Evolutionary conservation across 441 rosid species (phyloP).

Genomic region (Euphorbia corollata): DNA sequence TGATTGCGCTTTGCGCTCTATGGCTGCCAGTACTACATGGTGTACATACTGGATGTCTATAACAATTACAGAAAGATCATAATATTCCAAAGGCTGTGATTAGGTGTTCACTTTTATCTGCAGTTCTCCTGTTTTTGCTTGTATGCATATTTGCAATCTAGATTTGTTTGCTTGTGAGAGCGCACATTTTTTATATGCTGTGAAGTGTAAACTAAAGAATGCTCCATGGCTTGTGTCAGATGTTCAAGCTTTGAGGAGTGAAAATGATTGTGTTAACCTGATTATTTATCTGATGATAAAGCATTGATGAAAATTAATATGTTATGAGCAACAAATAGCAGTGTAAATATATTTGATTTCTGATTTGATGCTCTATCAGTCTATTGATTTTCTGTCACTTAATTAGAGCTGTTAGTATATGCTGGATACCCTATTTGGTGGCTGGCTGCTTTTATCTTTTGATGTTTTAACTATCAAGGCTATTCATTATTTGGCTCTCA

Average conservation of each 20-base stretch:
- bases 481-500: constrained; percentile 10
- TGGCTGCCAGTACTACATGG: not conserved
- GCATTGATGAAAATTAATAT: not conserved
- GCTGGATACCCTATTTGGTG: not conserved
- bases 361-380: not conserved
- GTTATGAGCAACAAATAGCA: not conserved
- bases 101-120: constrained; percentile 1
- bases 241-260: not conserved
- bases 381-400: not conserved
- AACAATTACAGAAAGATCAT: not conserved
- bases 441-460: constrained; percentile 9
- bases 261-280: constrained; percentile 5
- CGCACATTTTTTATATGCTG: not conserved
- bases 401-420: not conserved
- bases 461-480: constrained; percentile 1
- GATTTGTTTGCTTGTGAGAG: not conserved
- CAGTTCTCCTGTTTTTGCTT: constrained; percentile 3
- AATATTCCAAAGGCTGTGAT: constrained; percentile 8
- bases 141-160: not conserved
- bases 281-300: not conserved
- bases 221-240: not conserved
- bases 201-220: not conserved
- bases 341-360: not conserved
- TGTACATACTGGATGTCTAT: not conserved
- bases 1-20: too few species aligned